phyloP scores from a whole-genome alignment of 2,329 filamentous ascomycete genomes.

The Botryotinia globosa region DNA sequence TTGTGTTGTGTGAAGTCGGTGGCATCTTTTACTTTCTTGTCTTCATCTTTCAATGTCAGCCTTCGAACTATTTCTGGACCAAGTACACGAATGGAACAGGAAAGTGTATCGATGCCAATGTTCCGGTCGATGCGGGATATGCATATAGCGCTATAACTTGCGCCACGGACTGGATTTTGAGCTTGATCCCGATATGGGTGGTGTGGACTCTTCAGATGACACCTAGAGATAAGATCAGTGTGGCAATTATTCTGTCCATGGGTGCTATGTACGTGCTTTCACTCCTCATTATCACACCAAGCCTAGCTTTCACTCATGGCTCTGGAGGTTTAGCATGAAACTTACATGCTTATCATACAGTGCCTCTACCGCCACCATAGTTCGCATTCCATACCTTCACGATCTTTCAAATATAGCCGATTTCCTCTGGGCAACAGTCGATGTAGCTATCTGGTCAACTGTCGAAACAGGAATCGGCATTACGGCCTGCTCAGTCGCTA shows the following conservation, averaged over 20 bases:
- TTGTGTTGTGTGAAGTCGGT: slow-evolving; percentile 39
- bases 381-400: slow-evolving; percentile 44
- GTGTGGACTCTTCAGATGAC: slow-evolving; percentile 45
- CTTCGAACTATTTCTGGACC: slow-evolving; percentile 43
- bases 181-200: slow-evolving; percentile 43
- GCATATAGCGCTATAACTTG: slow-evolving; percentile 43
- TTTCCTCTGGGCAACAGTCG: slow-evolving; percentile 42
- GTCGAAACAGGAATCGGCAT: slow-evolving; percentile 44
- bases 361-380: slow-evolving; percentile 43
- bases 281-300: background rate
- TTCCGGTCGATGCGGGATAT: slow-evolving; percentile 40
- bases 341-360: slow-evolving; percentile 22
- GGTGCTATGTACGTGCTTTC: slow-evolving; percentile 40
- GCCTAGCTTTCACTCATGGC: background rate
- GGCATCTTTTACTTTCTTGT: slow-evolving; percentile 41
- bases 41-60: slow-evolving; percentile 42
- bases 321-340: background rate
- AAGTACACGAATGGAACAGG: slow-evolving; percentile 38
- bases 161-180: slow-evolving; percentile 43
- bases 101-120: slow-evolving; percentile 37
- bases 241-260: slow-evolving; percentile 36
- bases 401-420: slow-evolving; percentile 40
- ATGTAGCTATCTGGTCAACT: slow-evolving; percentile 45
- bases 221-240: slow-evolving; percentile 40
- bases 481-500: slow-evolving; percentile 42